Conservation (phyloP, 257 asterid genomes). For the Verbascum thapsus region DNA sequence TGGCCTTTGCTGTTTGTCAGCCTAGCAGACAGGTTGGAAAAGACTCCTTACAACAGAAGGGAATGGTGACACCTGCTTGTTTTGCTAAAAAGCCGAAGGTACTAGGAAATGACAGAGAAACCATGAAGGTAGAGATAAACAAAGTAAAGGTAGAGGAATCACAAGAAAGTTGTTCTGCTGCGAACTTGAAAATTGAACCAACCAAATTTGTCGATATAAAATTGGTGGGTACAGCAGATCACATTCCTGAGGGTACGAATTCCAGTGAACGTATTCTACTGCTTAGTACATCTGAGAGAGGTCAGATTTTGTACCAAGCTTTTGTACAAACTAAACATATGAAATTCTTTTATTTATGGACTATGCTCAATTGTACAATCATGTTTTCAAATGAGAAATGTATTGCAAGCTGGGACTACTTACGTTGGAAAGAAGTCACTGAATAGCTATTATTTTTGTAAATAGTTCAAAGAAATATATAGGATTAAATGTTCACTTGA, state of each 20-base stretch:
- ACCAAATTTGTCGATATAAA: conserved; percentile 26
- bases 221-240: conserved; percentile 36
- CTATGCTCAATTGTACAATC: not conserved
- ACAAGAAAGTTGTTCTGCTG: conserved; percentile 34
- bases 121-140: conserved; percentile 28
- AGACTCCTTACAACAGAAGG: conserved; percentile 42
- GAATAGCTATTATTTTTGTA: conserved; percentile 8
- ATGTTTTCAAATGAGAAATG: conserved; percentile 6
- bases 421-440: not conserved
- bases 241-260: conserved; percentile 31
- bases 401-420: conserved; percentile 16
- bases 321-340: conserved; percentile 14
- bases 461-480: conserved; percentile 15
- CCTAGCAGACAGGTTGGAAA: conserved; percentile 44
- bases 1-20: conserved; percentile 36
- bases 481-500: too few relatives aligned
- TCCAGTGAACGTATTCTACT: conserved; percentile 26
- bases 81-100: conserved; percentile 37
- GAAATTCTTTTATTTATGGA: not conserved
- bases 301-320: too few relatives aligned
- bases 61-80: conserved; percentile 48
- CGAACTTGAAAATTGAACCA: conserved; percentile 34
- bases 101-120: conserved; percentile 38
- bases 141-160: conserved; percentile 37
- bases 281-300: conserved; percentile 37